Evolutionary conservation across 441 rosid species (phyloP).

Genomic region (Heliophila coronopifolia): DNA sequence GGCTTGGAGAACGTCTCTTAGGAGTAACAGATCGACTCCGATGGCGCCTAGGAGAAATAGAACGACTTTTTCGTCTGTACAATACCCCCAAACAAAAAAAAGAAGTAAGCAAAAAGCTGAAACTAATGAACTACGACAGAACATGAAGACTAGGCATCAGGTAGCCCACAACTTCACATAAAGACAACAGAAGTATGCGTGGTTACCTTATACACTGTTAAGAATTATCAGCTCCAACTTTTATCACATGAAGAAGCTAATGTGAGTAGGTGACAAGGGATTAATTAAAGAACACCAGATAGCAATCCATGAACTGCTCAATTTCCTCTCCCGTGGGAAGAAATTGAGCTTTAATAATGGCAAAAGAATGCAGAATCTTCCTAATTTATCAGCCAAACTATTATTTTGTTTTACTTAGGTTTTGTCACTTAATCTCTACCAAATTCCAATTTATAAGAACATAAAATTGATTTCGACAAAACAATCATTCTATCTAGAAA

Average conservation of each 20-base stretch:
- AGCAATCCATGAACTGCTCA: constrained; percentile 71
- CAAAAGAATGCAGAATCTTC: constrained; percentile 35
- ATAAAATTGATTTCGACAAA: not conserved
- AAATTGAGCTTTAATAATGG: constrained; percentile 39
- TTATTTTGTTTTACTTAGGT: not conserved
- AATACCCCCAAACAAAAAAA: constrained; percentile 28
- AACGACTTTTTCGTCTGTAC: constrained; percentile 83
- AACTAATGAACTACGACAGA: constrained; percentile 22
- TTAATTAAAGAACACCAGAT: constrained; percentile 71
- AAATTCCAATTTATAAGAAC: constrained; percentile 4
- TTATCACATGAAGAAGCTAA: constrained; percentile 92
- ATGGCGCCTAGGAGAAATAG: constrained; percentile 62
- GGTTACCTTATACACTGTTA: constrained; percentile 89
- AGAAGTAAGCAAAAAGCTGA: constrained; percentile 38
- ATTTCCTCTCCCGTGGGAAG: constrained; percentile 57
- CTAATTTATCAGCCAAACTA: constrained; percentile 21
- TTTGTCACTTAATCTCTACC: constrained; percentile 7
- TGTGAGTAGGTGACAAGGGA: constrained; percentile 73
- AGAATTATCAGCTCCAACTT: constrained; percentile 87
- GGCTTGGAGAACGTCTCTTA: constrained; percentile 66
- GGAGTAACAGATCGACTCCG: constrained; percentile 65
- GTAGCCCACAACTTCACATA: constrained; percentile 39
- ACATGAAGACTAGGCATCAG: constrained; percentile 30
- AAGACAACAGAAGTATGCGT: constrained; percentile 48
- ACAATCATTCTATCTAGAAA: not conserved